Conservation (phyloP, 371 early-diverging fungal genomes). For the Entomophthora muscae region DNA sequence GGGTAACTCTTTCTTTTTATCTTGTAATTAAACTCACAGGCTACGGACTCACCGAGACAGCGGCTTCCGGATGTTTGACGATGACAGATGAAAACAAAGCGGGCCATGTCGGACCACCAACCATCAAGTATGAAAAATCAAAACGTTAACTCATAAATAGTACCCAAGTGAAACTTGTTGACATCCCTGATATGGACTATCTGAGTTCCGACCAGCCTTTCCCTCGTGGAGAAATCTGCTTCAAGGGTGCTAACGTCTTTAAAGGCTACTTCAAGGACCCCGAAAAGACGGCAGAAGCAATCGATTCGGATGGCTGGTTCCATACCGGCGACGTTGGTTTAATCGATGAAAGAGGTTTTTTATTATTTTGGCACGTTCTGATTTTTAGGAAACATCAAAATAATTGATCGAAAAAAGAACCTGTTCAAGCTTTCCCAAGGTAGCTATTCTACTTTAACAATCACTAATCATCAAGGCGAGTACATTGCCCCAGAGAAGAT, state of each 20-base stretch:
- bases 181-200: constrained; percentile 83
- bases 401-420: constrained; percentile 95
- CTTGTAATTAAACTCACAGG: constrained; percentile 30
- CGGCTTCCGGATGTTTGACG: constrained; percentile 40
- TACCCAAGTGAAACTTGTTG: constrained; percentile 70
- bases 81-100: constrained; percentile 22
- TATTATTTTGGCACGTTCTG: too few species aligned
- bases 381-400: constrained; percentile 29
- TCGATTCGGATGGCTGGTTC: constrained; percentile 82
- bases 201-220: constrained; percentile 43
- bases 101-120: constrained; percentile 49
- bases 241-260: constrained; percentile 68
- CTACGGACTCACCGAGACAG: constrained; percentile 83
- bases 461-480: constrained; percentile 29
- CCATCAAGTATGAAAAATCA: not conserved
- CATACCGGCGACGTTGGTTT: constrained; percentile 74
- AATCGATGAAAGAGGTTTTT: constrained; percentile 42
- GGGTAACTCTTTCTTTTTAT: constrained; percentile 10
- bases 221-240: constrained; percentile 81
- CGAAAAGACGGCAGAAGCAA: constrained; percentile 58
- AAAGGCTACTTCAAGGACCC: constrained; percentile 71
- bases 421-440: constrained; percentile 89
- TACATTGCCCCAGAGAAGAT: constrained; percentile 96
- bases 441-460: constrained; percentile 9
- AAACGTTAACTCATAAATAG: too few species aligned